Percentiles rank a stretch among this genome's conserved stretches.
These are phyloP conservation scores for Cyclotella baltica DNA, from an alignment of 108 stramenopile species.

Conservation along the genomic window DNA sequence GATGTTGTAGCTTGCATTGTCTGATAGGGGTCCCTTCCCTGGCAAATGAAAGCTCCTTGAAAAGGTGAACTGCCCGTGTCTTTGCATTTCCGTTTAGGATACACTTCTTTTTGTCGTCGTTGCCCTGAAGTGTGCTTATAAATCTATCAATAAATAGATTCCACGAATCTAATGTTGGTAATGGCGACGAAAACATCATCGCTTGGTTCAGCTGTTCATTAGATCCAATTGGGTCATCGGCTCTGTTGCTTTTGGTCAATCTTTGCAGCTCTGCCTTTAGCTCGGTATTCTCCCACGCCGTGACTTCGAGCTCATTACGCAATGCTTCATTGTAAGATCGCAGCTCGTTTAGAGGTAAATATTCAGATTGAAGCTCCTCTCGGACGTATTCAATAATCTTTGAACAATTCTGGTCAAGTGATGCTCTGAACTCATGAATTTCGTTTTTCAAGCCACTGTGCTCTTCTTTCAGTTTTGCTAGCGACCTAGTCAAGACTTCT, in stretches of 20 bases:
- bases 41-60: conserved; percentile 17
- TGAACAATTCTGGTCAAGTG: not conserved
- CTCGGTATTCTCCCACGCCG: conserved; percentile 1
- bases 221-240: not conserved
- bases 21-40: conserved; percentile 12
- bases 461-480: conserved; percentile 3
- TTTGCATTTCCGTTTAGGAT: not conserved
- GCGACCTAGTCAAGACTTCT: not conserved
- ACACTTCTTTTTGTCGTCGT: not conserved
- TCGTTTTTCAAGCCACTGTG: not conserved
- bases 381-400: conserved; percentile 18
- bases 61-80: not conserved
- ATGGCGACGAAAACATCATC: not conserved
- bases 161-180: conserved; percentile 21
- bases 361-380: conserved; percentile 11
- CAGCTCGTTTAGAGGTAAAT: not conserved
- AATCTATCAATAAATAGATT: conserved; percentile 4
- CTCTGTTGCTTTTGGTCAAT: not conserved
- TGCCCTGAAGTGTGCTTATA: not conserved
- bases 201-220: not conserved
- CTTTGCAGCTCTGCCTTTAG: conserved; percentile 10
- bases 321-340: not conserved
- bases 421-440: not conserved
- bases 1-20: not conserved
- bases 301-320: conserved; percentile 5